Evolutionary conservation across 163 green algal genomes (phyloP), one percentile per base, ranked within the genome.

Genomic region (Scenedesmus sp.): DNA sequence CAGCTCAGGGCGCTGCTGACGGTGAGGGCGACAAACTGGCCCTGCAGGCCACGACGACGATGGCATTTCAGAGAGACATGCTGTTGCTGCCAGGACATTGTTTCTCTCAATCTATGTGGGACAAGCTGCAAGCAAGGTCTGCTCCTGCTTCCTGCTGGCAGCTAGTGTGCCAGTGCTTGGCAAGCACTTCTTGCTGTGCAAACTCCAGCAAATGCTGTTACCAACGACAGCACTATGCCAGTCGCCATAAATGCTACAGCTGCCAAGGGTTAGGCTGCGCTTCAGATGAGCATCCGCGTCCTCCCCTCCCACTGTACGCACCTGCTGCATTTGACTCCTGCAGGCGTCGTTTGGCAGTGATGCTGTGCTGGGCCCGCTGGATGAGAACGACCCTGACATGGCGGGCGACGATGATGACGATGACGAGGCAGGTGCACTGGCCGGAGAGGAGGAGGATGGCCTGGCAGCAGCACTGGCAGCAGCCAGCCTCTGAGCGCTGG

Each of bases 321-420:
- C 16, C 9, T 76, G 26, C 30, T 76, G 30, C 30, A 18, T 40
- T 7, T 40, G 5, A 30, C 30, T 40, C 24, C 15, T 87, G 51
- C 93, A 97, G 93, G 89, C 92, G 44, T 73, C 87, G 3, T 93
- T 94, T 37, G 96, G 95, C 73, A 96, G 96, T 92, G 49, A 84
- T 42, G 83, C 81, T 1, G 91, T 92, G 24, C 92, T 98, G 81
- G 96, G 96, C 13, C 89, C 95, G 0, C 83, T 98, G 79, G 97
- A 98, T 33, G 96, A 98, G 3, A 98, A 98, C 91, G 96, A 97
- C 88, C 81, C 91, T 24, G 92, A 95, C 86, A 95, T 93, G 81
- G 95, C 93, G 53, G 93, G 93, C 13, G 92, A 96, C 20, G 96
- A 97, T 20, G 96, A 97, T 16, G 93, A 95, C 13, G 96, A 97